These are phyloP conservation scores for Helenozyma rhizophorensis DNA, from an alignment of 805 yeast genomes.

Conservation along the genomic window DNA sequence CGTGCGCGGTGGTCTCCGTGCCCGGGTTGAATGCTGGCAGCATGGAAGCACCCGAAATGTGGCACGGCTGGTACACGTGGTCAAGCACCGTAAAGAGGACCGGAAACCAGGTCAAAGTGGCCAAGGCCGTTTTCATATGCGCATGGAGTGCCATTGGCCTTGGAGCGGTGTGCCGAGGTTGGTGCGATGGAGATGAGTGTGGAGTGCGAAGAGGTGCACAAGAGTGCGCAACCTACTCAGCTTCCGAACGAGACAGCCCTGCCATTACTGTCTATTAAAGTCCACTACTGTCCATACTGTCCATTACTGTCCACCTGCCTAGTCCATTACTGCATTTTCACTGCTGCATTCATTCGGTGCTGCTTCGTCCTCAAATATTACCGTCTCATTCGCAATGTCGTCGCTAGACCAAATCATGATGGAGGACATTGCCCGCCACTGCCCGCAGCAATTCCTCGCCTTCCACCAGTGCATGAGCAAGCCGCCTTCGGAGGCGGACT, in stretches of 20 bases:
- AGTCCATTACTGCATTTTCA: no score
- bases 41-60: slow-evolving; percentile 82
- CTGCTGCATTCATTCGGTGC: no score
- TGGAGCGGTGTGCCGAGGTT: no score
- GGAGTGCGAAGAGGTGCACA: no score
- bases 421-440: slow-evolving; percentile 71
- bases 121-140: slow-evolving; percentile 21
- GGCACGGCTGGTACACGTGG: slow-evolving; percentile 67
- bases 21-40: slow-evolving; percentile 82
- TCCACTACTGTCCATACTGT: no score
- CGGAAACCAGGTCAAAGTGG: slow-evolving; percentile 65
- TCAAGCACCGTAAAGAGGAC: slow-evolving; percentile 66
- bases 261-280: no score
- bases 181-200: no score
- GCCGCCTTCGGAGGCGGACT: slow-evolving; percentile 48
- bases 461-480: slow-evolving; percentile 70
- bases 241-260: no score
- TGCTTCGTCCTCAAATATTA: no score
- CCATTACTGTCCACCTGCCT: no score
- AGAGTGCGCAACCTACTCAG: no score
- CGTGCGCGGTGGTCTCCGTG: slow-evolving; percentile 40
- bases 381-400: slow-evolving; percentile 8
- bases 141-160: slow-evolving; percentile 4
- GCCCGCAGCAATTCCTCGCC: slow-evolving; percentile 68
- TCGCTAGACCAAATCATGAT: slow-evolving; percentile 65